Conservation (phyloP, 2,329 filamentous ascomycete genomes). For the Botrytis squamosa region DNA sequence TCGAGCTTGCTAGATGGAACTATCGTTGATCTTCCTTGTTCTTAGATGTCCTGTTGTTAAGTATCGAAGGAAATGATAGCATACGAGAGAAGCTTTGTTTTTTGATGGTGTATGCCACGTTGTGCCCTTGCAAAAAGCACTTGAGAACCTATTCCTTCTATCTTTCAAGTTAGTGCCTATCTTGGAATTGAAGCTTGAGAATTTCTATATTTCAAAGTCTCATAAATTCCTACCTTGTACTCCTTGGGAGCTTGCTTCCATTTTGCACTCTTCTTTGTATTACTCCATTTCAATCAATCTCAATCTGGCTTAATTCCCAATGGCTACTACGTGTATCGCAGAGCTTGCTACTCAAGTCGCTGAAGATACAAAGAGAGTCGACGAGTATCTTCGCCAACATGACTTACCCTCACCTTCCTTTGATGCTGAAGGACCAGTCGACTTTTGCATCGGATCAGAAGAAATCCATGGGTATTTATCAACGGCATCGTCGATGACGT, state of each 20-base stretch:
- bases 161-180: too few species aligned
- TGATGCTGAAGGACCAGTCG: background rate
- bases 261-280: background rate
- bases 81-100: background rate
- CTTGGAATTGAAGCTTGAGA: background rate
- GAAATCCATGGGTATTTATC: background rate
- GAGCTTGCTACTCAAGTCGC: slow-evolving; percentile 4
- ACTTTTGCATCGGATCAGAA: slow-evolving; percentile 6
- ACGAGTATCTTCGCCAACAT: slow-evolving; percentile 2
- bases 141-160: background rate
- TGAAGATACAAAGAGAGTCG: background rate
- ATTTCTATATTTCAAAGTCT: background rate
- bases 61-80: background rate
- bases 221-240: background rate
- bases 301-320: background rate
- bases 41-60: background rate
- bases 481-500: slow-evolving; percentile 19
- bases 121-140: background rate
- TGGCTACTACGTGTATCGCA: background rate
- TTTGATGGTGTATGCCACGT: background rate
- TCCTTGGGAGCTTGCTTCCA: background rate
- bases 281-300: background rate
- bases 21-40: background rate
- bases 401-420: slow-evolving; percentile 5
- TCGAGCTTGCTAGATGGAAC: background rate